A percentile compares a stretch with the other conserved stretches of the same genome.
phyloP scores from a whole-genome alignment of 345 rosid species.

The Carallia pectinifolia region DNA sequence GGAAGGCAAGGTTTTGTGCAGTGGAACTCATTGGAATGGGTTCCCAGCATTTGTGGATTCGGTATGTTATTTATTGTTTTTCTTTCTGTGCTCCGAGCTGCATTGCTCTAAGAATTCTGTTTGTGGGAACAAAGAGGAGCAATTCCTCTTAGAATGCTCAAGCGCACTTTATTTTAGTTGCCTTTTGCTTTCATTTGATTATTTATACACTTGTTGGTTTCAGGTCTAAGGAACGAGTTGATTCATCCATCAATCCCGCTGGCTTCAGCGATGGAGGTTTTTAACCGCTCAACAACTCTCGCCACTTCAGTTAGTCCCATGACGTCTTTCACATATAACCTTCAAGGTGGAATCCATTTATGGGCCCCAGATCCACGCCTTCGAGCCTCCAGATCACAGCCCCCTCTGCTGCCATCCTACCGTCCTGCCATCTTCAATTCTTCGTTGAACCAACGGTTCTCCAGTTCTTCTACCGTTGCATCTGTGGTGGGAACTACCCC shows the following conservation, averaged over 20 bases:
- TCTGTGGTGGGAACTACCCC: neutral
- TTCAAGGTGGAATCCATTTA: neutral
- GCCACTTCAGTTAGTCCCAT: neutral
- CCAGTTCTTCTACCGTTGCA: too few relatives aligned
- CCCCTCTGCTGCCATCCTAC: neutral
- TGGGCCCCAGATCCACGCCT: slow-evolving; percentile 14
- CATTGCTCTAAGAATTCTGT: too few relatives aligned
- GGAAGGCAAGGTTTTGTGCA: too few relatives aligned
- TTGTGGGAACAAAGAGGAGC: too few relatives aligned
- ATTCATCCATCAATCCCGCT: neutral
- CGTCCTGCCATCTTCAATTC: neutral
- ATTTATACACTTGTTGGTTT: neutral
- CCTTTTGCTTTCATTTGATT: neutral
- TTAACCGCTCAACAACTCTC: neutral
- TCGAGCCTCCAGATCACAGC: neutral
- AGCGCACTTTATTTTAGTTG: neutral
- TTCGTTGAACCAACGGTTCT: too few relatives aligned
- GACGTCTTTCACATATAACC: neutral
- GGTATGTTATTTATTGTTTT: too few relatives aligned
- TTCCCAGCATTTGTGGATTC: too few relatives aligned
- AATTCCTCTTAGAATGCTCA: neutral
- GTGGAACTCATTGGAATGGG: too few relatives aligned
- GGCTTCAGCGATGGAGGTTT: neutral
- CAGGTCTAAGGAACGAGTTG: slow-evolving; percentile 10
- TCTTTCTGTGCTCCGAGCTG: too few relatives aligned